Conservation (phyloP, 1,139 yeast genomes). For the Pichia sp. region DNA sequence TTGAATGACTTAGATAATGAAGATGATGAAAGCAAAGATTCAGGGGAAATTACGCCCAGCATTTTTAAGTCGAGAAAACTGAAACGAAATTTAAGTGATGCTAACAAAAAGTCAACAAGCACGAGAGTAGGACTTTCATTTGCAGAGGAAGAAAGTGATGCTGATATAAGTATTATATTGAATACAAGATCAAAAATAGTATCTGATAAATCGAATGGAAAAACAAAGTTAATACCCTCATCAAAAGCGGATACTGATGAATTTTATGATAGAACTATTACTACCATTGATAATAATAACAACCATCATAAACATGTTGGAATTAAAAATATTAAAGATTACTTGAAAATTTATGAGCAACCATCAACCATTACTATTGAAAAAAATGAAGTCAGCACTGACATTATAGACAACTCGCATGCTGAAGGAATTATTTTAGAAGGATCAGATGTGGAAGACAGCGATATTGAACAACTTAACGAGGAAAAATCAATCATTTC, state of each 20-base stretch:
- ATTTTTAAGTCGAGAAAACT: slow-evolving; percentile 4
- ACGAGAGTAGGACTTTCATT: not conserved
- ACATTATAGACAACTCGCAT: slow-evolving; percentile 21
- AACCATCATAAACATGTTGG: no score
- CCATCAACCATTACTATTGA: not conserved
- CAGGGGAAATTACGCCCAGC: not conserved
- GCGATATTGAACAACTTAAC: slow-evolving; percentile 21
- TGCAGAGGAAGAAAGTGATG: not conserved
- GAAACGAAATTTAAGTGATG: not conserved
- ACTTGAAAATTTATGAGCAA: slow-evolving; percentile 3
- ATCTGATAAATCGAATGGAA: not conserved
- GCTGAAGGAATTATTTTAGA: slow-evolving; percentile 30
- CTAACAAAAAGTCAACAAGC: not conserved
- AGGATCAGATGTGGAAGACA: slow-evolving; percentile 33
- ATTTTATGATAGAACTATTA: no score
- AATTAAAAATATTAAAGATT: slow-evolving; percentile 2
- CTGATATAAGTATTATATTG: not conserved
- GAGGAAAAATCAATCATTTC: slow-evolving; percentile 18
- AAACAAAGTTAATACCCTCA: no score
- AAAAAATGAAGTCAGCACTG: not conserved
- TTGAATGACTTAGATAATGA: not conserved
- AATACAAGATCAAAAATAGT: not conserved
- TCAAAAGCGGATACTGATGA: no score
- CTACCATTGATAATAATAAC: no score
- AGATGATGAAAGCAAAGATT: not conserved